A percentile compares a stretch with the other conserved stretches of the same genome.
Evolutionary conservation across 2,329 filamentous ascomycete genomes (phyloP).

Genomic region (Beauveria sp.): DNA sequence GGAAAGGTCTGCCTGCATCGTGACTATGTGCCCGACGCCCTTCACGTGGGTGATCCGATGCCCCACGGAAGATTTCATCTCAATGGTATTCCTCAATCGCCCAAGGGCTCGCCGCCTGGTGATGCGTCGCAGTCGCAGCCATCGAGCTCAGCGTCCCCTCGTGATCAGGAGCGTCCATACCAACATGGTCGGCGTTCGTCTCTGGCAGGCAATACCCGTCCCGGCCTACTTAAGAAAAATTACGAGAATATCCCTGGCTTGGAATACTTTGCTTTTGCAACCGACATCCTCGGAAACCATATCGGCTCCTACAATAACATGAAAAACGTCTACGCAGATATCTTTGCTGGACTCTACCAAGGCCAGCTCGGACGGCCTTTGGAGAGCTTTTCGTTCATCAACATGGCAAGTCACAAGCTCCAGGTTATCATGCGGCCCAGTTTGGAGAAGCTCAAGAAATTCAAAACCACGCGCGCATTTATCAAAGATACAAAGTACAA

Average conservation of each 20-base stretch:
- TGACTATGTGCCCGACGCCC: slow-evolving; percentile 49
- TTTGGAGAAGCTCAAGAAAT: slow-evolving; percentile 38
- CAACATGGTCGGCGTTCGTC: slow-evolving; percentile 43
- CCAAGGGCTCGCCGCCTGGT: slow-evolving; percentile 45
- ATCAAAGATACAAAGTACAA: slow-evolving; percentile 44
- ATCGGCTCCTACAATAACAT: slow-evolving; percentile 72
- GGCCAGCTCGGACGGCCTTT: slow-evolving; percentile 81
- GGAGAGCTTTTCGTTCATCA: slow-evolving; percentile 66
- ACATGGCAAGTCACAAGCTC: slow-evolving; percentile 47
- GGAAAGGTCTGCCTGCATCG: slow-evolving; percentile 68
- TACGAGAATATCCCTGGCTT: slow-evolving; percentile 82
- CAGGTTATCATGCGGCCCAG: slow-evolving; percentile 70
- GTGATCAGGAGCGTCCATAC: slow-evolving; percentile 38
- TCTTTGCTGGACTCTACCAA: slow-evolving; percentile 81
- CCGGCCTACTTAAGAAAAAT: slow-evolving; percentile 44
- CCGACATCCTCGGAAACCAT: slow-evolving; percentile 77
- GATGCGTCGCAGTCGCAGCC: slow-evolving; percentile 39
- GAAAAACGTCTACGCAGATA: slow-evolving; percentile 74
- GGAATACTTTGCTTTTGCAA: slow-evolving; percentile 81
- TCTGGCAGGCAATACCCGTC: slow-evolving; percentile 33
- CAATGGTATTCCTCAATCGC: slow-evolving; percentile 45
- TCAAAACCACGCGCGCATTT: slow-evolving; percentile 29
- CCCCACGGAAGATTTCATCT: slow-evolving; percentile 32
- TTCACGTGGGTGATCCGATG: slow-evolving; percentile 29
- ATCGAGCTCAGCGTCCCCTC: slow-evolving; percentile 44